Conservation (phyloP, 1,284 basidiomycete genomes). For the Trametes sp. region DNA sequence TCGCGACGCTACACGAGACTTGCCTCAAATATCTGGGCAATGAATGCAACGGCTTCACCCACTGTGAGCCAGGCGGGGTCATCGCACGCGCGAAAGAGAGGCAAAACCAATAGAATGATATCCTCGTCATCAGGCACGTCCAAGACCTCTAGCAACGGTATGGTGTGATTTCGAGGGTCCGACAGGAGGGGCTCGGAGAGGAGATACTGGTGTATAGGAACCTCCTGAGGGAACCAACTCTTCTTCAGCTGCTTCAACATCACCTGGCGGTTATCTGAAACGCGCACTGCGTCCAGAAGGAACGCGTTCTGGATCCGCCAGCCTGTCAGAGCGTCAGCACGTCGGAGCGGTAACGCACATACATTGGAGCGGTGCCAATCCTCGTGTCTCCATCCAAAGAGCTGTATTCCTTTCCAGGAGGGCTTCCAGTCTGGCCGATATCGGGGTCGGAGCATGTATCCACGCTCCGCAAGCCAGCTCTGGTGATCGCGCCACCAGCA, state of each 20-base stretch:
- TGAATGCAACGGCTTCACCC: conserved; percentile 33
- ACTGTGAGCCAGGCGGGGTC: conserved; percentile 29
- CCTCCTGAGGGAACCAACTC: conserved; percentile 26
- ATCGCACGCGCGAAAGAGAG: conserved; percentile 29
- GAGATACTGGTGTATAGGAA: conserved; percentile 20
- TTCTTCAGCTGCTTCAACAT: conserved; percentile 33
- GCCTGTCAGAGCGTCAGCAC: neutral
- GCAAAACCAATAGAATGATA: conserved; percentile 32
- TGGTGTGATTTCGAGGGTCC: conserved; percentile 30
- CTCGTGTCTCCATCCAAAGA: conserved; percentile 1
- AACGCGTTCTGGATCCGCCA: neutral
- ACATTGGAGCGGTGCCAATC: neutral
- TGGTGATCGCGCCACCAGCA: conserved; percentile 23
- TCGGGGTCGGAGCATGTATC: conserved; percentile 21
- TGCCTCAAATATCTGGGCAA: conserved; percentile 35
- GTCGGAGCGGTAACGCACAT: neutral
- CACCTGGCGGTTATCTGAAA: conserved; percentile 35
- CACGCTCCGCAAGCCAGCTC: conserved; percentile 17
- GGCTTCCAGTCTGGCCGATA: conserved; percentile 16
- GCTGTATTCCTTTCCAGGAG: conserved; percentile 10
- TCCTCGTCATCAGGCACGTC: conserved; percentile 19
- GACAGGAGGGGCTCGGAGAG: neutral
- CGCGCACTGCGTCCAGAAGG: conserved; percentile 36
- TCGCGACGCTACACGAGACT: neutral
- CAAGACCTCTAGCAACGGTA: conserved; percentile 32